phyloP scores from a whole-genome alignment of 2,329 filamentous ascomycete genomes.

The Alternaria brassicicola region DNA sequence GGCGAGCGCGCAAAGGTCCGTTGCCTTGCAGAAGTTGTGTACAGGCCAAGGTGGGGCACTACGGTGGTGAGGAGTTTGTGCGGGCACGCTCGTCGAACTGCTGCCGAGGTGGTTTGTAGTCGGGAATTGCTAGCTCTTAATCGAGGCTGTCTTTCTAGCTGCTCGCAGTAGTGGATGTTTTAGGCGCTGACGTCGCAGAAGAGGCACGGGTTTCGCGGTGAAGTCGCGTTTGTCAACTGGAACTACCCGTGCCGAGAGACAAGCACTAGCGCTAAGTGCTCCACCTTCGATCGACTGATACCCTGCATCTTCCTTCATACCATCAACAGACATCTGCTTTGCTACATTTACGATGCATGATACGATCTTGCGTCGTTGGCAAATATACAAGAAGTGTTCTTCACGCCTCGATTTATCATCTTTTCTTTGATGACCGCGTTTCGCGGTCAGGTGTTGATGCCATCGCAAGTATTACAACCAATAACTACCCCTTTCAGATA shows the following conservation, averaged over 20 bases:
- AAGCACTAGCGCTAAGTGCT: conserved; percentile 18
- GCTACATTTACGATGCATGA: neutral
- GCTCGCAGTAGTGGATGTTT: conserved; percentile 26
- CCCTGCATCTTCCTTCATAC: conserved; percentile 4
- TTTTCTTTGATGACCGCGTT: neutral
- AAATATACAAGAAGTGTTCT: neutral
- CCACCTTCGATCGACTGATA: conserved; percentile 7
- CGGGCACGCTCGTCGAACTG: conserved; percentile 27
- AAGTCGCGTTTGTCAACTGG: conserved; percentile 26
- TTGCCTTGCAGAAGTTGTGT: conserved; percentile 36
- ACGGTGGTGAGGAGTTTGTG: conserved; percentile 26
- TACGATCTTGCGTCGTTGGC: neutral
- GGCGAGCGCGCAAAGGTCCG: conserved; percentile 31
- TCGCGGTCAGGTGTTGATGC: neutral
- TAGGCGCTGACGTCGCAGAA: conserved; percentile 25
- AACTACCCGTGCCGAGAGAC: conserved; percentile 25
- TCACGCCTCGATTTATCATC: neutral
- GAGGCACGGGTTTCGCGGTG: conserved; percentile 31
- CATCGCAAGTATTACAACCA: neutral
- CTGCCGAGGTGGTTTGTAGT: conserved; percentile 8
- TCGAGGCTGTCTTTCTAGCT: conserved; percentile 28
- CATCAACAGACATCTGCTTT: neutral
- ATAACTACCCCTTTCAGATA: neutral
- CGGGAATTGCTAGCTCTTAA: conserved; percentile 11
- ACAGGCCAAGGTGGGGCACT: conserved; percentile 46